These are phyloP conservation scores for Termitomyces titanicus DNA, from an alignment of 768 basidiomycete species.

Conservation along the genomic window DNA sequence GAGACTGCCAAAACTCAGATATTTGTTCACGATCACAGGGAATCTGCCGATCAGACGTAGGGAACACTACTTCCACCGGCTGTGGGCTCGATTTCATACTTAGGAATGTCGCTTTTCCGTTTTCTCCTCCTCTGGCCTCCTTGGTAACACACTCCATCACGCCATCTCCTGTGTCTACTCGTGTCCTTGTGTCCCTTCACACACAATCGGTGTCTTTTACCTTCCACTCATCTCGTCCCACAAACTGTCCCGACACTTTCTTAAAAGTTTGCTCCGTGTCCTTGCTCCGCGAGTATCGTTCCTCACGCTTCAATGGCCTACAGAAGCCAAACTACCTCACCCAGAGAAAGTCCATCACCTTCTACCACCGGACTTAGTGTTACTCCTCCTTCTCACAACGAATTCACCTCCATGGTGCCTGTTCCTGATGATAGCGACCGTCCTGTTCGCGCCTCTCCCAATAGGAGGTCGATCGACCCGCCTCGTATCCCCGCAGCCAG, in stretches of 20 bases:
- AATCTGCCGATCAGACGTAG: conserved; percentile 32
- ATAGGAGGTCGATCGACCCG: conserved; percentile 43
- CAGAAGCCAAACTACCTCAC: conserved; percentile 43
- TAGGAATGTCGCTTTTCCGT: conserved; percentile 26
- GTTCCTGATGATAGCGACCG: conserved; percentile 23
- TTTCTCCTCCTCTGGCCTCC: conserved; percentile 32
- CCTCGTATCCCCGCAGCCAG: conserved; percentile 52
- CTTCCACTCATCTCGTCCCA: conserved; percentile 27
- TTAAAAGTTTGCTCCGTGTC: conserved; percentile 25
- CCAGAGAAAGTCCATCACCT: conserved; percentile 45
- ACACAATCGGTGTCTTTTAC: conserved; percentile 26
- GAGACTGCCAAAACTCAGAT: conserved; percentile 10
- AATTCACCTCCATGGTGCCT: conserved; percentile 30
- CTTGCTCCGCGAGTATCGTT: conserved; percentile 13
- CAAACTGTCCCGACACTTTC: conserved; percentile 33
- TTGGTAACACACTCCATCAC: conserved; percentile 46
- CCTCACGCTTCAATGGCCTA: conserved; percentile 41
- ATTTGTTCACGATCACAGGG: conserved; percentile 21
- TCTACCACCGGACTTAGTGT: conserved; percentile 42
- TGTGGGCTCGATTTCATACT: conserved; percentile 20
- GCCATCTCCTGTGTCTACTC: conserved; percentile 21
- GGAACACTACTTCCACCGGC: conserved; percentile 21
- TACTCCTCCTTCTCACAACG: conserved; percentile 40
- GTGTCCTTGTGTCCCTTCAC: conserved; percentile 32
- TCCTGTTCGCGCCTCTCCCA: conserved; percentile 43